Conservation (phyloP, 2,329 filamentous ascomycete species). For the Xylaria multiplex region DNA sequence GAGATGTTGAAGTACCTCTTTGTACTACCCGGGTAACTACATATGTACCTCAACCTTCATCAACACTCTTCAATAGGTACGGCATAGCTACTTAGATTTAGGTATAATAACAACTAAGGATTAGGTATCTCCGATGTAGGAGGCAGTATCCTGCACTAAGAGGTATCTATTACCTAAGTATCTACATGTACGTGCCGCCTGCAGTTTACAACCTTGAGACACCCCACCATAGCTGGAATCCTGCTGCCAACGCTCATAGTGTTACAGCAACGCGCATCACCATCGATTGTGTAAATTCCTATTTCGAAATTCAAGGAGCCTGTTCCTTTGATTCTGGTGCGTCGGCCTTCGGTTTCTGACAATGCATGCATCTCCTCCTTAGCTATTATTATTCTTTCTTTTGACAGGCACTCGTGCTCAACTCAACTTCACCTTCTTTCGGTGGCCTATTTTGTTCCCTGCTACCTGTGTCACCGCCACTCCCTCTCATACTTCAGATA, state of each 20-base stretch:
- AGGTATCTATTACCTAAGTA: background rate
- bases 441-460: background rate
- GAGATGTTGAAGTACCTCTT: background rate
- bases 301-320: background rate
- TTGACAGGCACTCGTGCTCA: background rate
- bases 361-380: too few species aligned
- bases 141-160: background rate
- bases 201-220: conserved; percentile 5
- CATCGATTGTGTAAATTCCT: background rate
- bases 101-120: too few species aligned
- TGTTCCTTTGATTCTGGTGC: background rate
- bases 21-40: background rate
- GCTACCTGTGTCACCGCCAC: too few species aligned
- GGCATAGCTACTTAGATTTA: too few species aligned
- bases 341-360: background rate
- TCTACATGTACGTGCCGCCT: conserved; percentile 8
- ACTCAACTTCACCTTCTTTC: background rate
- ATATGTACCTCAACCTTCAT: too few species aligned
- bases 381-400: background rate
- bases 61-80: too few species aligned
- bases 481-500: background rate
- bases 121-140: background rate
- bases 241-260: conserved; percentile 16
- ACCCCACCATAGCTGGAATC: conserved; percentile 20
- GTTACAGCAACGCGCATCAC: conserved; percentile 5